These are phyloP conservation scores for Trypanosoma platydactyli DNA, from an alignment of 208 protist species.

Conservation along the genomic window DNA sequence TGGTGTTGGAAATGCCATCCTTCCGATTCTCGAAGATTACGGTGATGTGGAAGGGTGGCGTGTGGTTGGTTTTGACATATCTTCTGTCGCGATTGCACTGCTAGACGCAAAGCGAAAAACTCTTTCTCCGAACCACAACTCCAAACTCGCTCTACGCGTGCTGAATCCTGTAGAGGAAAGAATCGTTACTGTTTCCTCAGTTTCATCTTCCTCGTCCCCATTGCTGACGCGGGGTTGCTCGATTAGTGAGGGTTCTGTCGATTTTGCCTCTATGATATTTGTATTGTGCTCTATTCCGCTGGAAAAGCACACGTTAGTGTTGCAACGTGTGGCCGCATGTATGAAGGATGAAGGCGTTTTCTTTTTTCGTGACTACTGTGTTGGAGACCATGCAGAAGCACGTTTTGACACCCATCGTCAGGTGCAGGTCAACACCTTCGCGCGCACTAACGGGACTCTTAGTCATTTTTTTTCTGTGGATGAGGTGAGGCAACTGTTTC, in stretches of 20 bases:
- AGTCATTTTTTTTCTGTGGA: constrained; percentile 86
- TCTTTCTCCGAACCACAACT: constrained; percentile 29
- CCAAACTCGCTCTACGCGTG: constrained; percentile 62
- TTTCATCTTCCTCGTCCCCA: too few species aligned
- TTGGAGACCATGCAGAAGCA: constrained; percentile 68
- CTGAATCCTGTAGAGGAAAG: constrained; percentile 60
- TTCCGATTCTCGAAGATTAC: constrained; percentile 87
- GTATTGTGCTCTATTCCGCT: constrained; percentile 92
- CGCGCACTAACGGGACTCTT: constrained; percentile 83
- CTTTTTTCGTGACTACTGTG: constrained; percentile 91
- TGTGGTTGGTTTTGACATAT: constrained; percentile 90
- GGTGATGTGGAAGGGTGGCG: constrained; percentile 65
- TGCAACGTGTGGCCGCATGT: constrained; percentile 58
- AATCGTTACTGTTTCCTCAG: too few species aligned
- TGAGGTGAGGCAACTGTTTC: constrained; percentile 65
- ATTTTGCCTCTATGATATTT: constrained; percentile 94
- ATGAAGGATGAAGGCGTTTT: constrained; percentile 74
- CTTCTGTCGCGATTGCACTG: constrained; percentile 81
- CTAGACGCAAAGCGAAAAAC: constrained; percentile 50
- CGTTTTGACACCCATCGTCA: constrained; percentile 53
- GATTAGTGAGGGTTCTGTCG: constrained; percentile 25
- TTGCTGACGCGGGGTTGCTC: constrained; percentile 1
- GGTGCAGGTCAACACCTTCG: constrained; percentile 53
- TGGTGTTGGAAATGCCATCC: constrained; percentile 93
- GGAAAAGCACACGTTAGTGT: constrained; percentile 41